phyloP scores from a whole-genome alignment of 202 grass and related monocot genomes.

The Tripidium arundinaceum region DNA sequence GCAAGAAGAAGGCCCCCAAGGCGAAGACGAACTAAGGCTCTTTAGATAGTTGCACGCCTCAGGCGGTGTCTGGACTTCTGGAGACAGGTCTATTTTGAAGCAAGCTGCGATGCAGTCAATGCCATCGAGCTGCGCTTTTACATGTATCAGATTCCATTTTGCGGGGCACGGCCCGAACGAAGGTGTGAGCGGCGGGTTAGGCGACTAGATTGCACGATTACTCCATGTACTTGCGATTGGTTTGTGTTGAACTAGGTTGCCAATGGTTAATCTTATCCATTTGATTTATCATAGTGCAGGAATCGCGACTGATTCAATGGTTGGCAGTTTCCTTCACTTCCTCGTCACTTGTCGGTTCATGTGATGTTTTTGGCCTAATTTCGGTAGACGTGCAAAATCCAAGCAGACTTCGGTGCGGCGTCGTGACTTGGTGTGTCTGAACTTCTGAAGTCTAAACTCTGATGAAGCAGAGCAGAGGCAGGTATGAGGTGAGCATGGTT shows the following conservation, averaged over 20 bases:
- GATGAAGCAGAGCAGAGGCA: no score
- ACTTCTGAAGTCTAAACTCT: no score
- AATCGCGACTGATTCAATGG: background rate
- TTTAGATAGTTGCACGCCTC: constrained; percentile 19
- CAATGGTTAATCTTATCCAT: constrained; percentile 15
- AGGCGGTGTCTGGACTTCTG: background rate
- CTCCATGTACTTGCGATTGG: constrained; percentile 46
- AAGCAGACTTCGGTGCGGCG: no score
- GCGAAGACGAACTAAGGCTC: constrained; percentile 67
- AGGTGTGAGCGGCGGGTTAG: constrained; percentile 56
- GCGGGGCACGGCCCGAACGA: constrained; percentile 34
- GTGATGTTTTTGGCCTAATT: no score
- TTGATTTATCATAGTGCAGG: constrained; percentile 38
- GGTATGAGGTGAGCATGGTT: no score
- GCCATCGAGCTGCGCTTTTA: constrained; percentile 23
- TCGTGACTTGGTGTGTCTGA: no score
- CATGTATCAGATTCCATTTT: constrained; percentile 50
- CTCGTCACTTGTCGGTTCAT: no score
- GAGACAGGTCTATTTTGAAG: constrained; percentile 31
- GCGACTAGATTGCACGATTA: constrained; percentile 54
- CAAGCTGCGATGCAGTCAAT: constrained; percentile 11
- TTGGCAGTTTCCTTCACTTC: background rate
- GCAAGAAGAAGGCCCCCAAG: constrained; percentile 84
- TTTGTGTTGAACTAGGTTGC: constrained; percentile 50
- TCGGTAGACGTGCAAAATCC: background rate